Evolutionary conservation across 306 rosid genomes (phyloP).

Genomic region (Alnus glutinosa): DNA sequence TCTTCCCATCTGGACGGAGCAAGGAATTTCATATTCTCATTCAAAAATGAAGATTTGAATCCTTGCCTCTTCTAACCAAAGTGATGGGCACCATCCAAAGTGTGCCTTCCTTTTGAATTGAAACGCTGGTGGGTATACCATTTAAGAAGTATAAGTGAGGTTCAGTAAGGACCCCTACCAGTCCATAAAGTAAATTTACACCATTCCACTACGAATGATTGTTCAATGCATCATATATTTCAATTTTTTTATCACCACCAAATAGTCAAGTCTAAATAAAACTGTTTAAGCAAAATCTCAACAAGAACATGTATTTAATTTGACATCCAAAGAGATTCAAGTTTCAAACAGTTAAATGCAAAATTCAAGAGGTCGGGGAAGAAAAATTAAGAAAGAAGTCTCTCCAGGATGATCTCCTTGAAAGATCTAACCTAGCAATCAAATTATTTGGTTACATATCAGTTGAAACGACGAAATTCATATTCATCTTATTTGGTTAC

Average conservation of each 20-base stretch:
- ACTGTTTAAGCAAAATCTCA: neutral
- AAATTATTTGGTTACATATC: neutral
- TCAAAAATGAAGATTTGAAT: no score
- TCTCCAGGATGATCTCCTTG: neutral
- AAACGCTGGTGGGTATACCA: neutral
- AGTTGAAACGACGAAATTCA: neutral
- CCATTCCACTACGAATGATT: neutral
- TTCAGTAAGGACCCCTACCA: neutral
- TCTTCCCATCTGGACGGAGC: no score
- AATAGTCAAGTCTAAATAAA: neutral
- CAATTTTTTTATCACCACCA: neutral
- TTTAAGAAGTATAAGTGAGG: neutral
- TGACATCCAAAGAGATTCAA: neutral
- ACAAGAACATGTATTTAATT: neutral
- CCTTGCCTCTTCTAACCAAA: no score
- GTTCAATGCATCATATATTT: neutral
- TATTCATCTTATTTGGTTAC: no score
- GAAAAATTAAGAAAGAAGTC: neutral
- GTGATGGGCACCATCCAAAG: no score
- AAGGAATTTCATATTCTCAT: no score
- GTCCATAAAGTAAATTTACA: neutral
- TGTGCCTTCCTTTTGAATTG: neutral
- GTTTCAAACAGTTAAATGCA: no score
- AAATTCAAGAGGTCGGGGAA: no score
- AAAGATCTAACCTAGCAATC: neutral